These are phyloP conservation scores for Colletotrichum cereale DNA, from an alignment of 2,329 filamentous ascomycete genomes.

Conservation along the genomic window DNA sequence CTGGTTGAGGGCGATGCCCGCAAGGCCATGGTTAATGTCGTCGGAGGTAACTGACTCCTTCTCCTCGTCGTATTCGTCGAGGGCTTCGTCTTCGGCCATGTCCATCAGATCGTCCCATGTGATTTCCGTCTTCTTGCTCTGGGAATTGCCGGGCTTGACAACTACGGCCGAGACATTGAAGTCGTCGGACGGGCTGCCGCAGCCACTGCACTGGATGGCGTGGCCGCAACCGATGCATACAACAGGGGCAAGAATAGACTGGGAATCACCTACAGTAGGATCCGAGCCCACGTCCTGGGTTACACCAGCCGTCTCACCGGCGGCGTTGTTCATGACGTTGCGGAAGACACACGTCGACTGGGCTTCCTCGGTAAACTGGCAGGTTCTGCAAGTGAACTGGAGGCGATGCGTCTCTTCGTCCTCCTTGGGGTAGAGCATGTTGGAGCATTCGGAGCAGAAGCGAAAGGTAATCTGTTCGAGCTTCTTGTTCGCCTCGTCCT, in stretches of 20 bases:
- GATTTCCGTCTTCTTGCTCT: constrained; percentile 28
- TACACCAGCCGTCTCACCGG: constrained; percentile 95
- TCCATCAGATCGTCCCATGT: constrained; percentile 39
- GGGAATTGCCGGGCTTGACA: background rate
- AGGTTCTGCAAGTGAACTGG: constrained; percentile 96
- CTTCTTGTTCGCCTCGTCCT: constrained; percentile 62
- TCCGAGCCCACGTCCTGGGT: constrained; percentile 97
- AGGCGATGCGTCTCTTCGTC: constrained; percentile 86
- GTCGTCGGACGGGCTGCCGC: constrained; percentile 46
- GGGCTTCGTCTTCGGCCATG: constrained; percentile 49
- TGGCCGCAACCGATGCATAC: constrained; percentile 62
- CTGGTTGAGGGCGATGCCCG: constrained; percentile 23
- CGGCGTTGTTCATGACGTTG: constrained; percentile 90
- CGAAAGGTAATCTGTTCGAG: constrained; percentile 92
- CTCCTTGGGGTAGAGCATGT: constrained; percentile 98
- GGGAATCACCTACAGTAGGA: constrained; percentile 89
- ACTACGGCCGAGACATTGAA: constrained; percentile 26
- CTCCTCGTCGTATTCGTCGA: constrained; percentile 56
- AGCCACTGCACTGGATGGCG: constrained; percentile 58
- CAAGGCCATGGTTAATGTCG: constrained; percentile 26
- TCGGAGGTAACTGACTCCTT: constrained; percentile 37
- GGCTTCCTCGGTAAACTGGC: constrained; percentile 89
- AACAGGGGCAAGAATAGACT: constrained; percentile 48
- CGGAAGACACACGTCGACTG: constrained; percentile 94
- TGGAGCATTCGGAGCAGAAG: constrained; percentile 99